Base-by-base conservation (phyloP, 169 alveolate species). In the Eimeria acervulina region DNA sequence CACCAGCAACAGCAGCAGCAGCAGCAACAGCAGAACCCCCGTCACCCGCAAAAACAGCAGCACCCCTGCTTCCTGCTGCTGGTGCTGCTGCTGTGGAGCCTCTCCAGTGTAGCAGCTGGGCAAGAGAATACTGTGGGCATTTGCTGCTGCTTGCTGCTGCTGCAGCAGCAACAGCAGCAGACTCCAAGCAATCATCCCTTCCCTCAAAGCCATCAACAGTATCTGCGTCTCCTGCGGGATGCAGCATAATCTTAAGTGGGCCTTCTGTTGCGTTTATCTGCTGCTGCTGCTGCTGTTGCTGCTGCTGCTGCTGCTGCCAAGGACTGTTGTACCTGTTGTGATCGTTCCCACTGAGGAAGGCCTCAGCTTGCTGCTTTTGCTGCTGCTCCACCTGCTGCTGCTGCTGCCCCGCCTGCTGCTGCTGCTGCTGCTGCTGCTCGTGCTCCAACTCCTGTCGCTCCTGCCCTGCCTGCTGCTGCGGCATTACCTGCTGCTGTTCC, bases 51-150 rank as follows among this genome's bases (percentile, higher is more conserved):
- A n/a, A n/a, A n/a, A n/a, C 52, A n/a, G 74, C 59, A 6, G n/a
- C 78, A n/a, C 92, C 59, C 61, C 59, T 13, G 44, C 44, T 33
- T 8, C 28, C 80, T 84, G 80, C 42, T 84, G 80, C 78, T 31
- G 80, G 40, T 52, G 63, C 93, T 17, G 93, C 47, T 26, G 72
- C 68, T 51, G 90, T 72, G 15, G 0, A 28, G 74, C 93, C 80
- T 28, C 93, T 84, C 55, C 52, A 84, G 6, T 36, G 74, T 80
- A 84, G 93, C 80, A 84, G 17, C 93, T 84, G 38, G 28, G 59
- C 61, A 31, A 84, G 78, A 36, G 93, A 84, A 47, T 84, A 84
- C 72, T 47, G 21, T 13, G 51, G 90, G 47, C 33, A 19, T 28
- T 59, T 15, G 61, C 36, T 74, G 15, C 59, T 38, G 36, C 85